Evolutionary conservation across 768 basidiomycete species (phyloP), one percentile per base, ranked within the genome.

Genomic region (Leccinum disarticulatum): DNA sequence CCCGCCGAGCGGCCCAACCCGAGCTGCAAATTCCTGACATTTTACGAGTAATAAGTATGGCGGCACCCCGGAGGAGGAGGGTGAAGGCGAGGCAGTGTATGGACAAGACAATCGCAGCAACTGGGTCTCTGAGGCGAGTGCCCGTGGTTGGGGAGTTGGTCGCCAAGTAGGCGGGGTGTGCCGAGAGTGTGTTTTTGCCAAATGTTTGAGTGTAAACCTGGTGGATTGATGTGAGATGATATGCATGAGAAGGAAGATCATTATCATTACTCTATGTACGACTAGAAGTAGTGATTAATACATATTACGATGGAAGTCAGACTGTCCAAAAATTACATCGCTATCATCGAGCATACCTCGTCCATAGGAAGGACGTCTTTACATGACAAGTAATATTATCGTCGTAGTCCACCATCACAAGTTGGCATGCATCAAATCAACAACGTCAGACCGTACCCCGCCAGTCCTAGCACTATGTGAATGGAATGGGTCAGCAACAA

Each of bases 111-210:
- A n/a, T 65, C 19, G 36, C 43, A n/a, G 55, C n/a, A 30, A 69
- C 67, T 57, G 41, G 49, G 46, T 66, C 60, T 49, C 31, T 70
- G 56, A 59, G 64, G 51, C 58, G 55, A 14, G 59, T 54, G 7
- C 67, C 67, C 3, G 60, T 61, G 17, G 57, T 53, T 1, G 61
- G 57, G 11, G 63, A 70, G 2, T 59, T 82, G 36, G 76, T 81
- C 2, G 70, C 64, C 15, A 77, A 77, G 46, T 81, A 80, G 80
- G 72, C 77, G 64, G 55, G 17, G 68, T 74, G 14, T 82, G 81
- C 81, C 74, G 73, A 57, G 65, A 73, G 52, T 73, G 71, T 81
- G 71, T 81, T 81, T 64, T 55, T 73, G 53, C 58, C 27, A 17
- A 54, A 11, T 27, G 46, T 14, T 17, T 58, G 55, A 59, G 10